These are phyloP conservation scores for Glaciozyma antarctica DNA, from an alignment of 768 basidiomycete genomes.

Conservation along the genomic window DNA sequence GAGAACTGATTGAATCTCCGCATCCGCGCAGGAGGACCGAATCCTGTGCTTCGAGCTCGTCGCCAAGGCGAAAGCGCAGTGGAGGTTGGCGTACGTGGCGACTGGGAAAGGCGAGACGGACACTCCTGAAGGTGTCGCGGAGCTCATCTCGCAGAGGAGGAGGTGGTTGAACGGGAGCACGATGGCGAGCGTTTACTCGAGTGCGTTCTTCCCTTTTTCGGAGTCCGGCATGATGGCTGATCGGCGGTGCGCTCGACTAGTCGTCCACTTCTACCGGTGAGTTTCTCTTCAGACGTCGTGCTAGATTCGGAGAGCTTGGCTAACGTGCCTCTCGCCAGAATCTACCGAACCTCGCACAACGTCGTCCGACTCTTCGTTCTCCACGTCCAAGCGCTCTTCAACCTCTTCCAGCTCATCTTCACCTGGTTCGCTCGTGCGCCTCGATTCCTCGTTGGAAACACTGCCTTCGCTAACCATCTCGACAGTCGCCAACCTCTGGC, in stretches of 20 bases:
- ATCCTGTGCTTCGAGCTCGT: conserved; percentile 94
- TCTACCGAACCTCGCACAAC: conserved; percentile 72
- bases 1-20: not conserved
- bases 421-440: conserved; percentile 33
- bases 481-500: conserved; percentile 48
- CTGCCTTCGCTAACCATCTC: not conserved
- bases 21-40: conserved; percentile 56
- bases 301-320: not conserved
- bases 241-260: not conserved
- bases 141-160: conserved; percentile 85
- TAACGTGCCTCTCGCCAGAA: not conserved
- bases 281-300: not conserved
- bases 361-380: conserved; percentile 89
- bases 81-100: conserved; percentile 89
- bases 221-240: not conserved
- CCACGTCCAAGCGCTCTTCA: conserved; percentile 60
- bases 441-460: no score
- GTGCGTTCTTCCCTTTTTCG: conserved; percentile 54
- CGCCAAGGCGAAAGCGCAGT: conserved; percentile 66
- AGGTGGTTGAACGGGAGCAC: conserved; percentile 55
- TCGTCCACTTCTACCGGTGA: not conserved
- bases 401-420: conserved; percentile 37
- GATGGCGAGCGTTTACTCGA: conserved; percentile 37
- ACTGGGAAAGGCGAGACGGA: conserved; percentile 50
- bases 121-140: conserved; percentile 49